Base-by-base conservation (phyloP, 177 flowering plant genomes). In the Tripterygium wilfordii region DNA sequence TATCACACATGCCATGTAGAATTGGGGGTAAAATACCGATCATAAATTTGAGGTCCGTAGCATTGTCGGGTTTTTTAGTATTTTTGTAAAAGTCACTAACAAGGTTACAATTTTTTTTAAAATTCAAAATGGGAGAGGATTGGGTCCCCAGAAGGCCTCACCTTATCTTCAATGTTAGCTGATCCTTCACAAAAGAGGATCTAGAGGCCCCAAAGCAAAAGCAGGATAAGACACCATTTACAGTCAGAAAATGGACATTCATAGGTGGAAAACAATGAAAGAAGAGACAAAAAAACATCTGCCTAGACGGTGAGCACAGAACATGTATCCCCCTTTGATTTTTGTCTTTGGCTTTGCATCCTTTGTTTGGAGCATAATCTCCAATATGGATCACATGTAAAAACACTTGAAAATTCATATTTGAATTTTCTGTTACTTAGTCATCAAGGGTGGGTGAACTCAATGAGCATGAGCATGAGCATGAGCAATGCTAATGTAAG, bases 301-400 rank as follows among this genome's bases (percentile, higher is more conserved):
- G 45, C 24, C 45, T 31, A 9, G 40, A 44, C 24, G 29, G 36
- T 29, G 38, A 52, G 28, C 55, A 47, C 12, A 36, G 30, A 20
- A 41, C 2, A 41, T 41, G 13, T 41, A 42, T 13, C 16, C 8
- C 3, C 10, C 24, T 38, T 2, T 2, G 8, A 20, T 2, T 25
- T 25, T 42, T 25, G 7, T 30, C 33, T 6, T 30, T 6, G 7
- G 33, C 12, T 30, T n/a, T n/a, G n/a, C n/a, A n/a, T n/a, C n/a
- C n/a, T 58, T 15, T 62, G 61, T 45, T 62, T 55, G 45, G 28
- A 52, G 21, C 36, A 36, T 23, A 10, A 3, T 32, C 52, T 21
- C 36, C 36, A 41, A 36, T 30, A n/a, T 33, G 65, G 62, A 58
- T 65, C 70, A 69, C 70, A 42, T 52, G 51, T n/a, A n/a, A n/a